phyloP scores from a whole-genome alignment of 2,329 filamentous ascomycete species.

The Beauveria pseudobassiana region DNA sequence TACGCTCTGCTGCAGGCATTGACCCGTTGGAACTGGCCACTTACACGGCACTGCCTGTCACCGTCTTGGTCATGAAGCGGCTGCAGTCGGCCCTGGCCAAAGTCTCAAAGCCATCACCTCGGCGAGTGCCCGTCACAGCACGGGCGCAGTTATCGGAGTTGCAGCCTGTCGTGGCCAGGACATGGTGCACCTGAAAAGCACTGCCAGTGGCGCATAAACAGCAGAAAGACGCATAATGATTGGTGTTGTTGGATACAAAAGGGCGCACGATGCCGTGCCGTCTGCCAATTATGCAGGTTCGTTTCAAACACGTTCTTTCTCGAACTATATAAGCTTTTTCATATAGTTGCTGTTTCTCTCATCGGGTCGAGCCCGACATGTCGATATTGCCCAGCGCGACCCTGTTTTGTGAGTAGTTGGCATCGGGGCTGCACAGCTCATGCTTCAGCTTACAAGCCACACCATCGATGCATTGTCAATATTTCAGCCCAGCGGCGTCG shows the following conservation, averaged over 20 bases:
- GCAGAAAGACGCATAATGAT: background rate
- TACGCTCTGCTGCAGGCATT: background rate
- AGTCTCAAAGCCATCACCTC: background rate
- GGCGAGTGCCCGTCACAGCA: constrained; percentile 10
- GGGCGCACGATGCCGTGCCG: background rate
- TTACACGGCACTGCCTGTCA: constrained; percentile 3
- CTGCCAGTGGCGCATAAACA: background rate
- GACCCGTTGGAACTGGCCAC: background rate
- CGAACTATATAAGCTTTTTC: background rate
- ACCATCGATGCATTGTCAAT: background rate
- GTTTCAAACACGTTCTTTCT: background rate
- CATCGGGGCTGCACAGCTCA: background rate
- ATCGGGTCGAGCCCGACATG: background rate
- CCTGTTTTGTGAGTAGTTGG: background rate
- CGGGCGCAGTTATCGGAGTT: constrained; percentile 8
- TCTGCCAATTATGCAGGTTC: background rate
- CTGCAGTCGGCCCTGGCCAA: constrained; percentile 1
- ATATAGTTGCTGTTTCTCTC: background rate
- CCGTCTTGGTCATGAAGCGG: constrained; percentile 6
- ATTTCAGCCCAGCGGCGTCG: background rate
- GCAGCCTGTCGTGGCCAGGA: background rate
- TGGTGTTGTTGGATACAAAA: background rate
- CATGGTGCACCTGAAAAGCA: background rate
- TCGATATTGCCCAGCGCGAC: background rate
- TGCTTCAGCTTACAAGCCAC: background rate